phyloP scores from a whole-genome alignment of 345 rosid species.

The Syzygium aromaticum region DNA sequence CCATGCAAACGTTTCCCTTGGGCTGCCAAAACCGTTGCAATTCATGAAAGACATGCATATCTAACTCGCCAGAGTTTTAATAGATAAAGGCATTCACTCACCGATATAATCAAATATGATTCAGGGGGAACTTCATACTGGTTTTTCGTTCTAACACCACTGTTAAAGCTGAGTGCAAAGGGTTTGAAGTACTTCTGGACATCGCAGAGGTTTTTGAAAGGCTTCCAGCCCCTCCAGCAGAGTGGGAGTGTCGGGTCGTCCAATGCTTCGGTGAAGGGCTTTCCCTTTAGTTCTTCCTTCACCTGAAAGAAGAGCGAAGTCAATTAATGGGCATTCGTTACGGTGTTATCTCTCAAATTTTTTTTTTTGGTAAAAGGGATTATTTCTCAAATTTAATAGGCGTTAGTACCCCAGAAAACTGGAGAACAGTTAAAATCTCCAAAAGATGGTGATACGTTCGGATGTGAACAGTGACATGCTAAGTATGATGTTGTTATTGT shows the following conservation, averaged over 20 bases:
- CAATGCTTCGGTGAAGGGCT: constrained; percentile 43
- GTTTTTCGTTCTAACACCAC: constrained; percentile 34
- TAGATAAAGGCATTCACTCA: constrained; percentile 12
- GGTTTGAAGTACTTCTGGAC: constrained; percentile 75
- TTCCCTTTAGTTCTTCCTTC: constrained; percentile 35
- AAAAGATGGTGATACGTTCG: neutral
- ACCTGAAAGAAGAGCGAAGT: constrained; percentile 21
- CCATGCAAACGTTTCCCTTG: constrained; percentile 77
- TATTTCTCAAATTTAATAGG: neutral
- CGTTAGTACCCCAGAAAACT: neutral
- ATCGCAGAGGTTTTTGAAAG: constrained; percentile 56
- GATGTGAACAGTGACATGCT: neutral
- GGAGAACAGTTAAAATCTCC: neutral
- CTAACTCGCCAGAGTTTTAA: neutral
- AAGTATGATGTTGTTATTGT: neutral
- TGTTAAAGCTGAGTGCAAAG: constrained; percentile 43
- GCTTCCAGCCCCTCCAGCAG: constrained; percentile 81
- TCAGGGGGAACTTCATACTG: constrained; percentile 59
- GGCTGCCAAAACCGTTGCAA: constrained; percentile 20
- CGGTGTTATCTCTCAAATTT: neutral
- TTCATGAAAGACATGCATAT: neutral
- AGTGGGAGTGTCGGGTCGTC: constrained; percentile 69
- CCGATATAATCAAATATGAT: constrained; percentile 71
- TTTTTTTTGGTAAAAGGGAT: neutral
- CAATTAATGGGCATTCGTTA: no score